Percentiles rank a stretch among this genome's conserved stretches.
phyloP scores from a whole-genome alignment of 495 filamentous ascomycete species.

The Usnea hakonensis region DNA sequence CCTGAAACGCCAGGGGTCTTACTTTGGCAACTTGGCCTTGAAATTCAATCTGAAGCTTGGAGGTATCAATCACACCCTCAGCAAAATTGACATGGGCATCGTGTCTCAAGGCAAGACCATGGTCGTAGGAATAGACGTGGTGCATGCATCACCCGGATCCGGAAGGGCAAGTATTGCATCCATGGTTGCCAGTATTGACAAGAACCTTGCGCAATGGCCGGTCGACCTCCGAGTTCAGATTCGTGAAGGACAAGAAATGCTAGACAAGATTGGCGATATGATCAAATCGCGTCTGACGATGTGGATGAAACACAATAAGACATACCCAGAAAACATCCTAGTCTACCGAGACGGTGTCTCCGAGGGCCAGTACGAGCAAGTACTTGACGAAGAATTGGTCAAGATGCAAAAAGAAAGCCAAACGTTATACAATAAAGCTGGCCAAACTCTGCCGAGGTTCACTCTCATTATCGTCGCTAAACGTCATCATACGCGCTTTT shows the following conservation, averaged over 20 bases:
- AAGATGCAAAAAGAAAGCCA: constrained; percentile 49
- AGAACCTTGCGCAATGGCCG: constrained; percentile 59
- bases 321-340: constrained; percentile 64
- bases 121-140: constrained; percentile 82
- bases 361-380: constrained; percentile 66
- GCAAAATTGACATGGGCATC: constrained; percentile 41
- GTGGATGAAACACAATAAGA: constrained; percentile 45
- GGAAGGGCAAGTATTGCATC: constrained; percentile 64
- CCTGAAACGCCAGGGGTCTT: constrained; percentile 50
- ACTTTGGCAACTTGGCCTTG: constrained; percentile 66
- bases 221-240: constrained; percentile 52
- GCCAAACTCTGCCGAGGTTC: too few species aligned
- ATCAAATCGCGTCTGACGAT: constrained; percentile 52
- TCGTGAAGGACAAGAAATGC: constrained; percentile 50
- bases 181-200: constrained; percentile 65
- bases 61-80: constrained; percentile 63
- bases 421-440: too few species aligned
- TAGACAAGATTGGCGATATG: constrained; percentile 44
- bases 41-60: constrained; percentile 86
- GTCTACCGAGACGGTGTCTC: constrained; percentile 90
- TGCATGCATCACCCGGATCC: constrained; percentile 72
- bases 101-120: constrained; percentile 62
- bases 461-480: too few species aligned
- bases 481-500: too few species aligned
- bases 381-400: constrained; percentile 51